Base-by-base conservation (phyloP, 2,329 filamentous ascomycete species). In the Penicillium sp. region DNA sequence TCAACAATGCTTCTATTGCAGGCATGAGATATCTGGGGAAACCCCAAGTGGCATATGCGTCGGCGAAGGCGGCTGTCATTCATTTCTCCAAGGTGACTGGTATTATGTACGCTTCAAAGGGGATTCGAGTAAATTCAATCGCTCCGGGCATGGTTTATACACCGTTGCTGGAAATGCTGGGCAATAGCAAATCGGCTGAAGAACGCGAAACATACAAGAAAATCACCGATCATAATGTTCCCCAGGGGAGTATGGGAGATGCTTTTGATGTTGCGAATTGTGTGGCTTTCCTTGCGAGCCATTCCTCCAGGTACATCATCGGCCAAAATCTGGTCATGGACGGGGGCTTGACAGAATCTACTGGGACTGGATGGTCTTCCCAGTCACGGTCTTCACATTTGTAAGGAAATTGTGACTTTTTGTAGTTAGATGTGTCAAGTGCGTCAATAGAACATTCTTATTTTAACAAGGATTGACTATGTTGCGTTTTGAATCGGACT, bases 301-400 rank as follows among this genome's bases (percentile, higher is more conserved):
- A 82, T 42, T 82, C 85, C 56, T 81, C 84, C 2, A 76, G 73
- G 31, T 87, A 87, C 64, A 80, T 87, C 3, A 87, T 83, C 1
- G 85, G 84, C 0, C 77, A 81, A 63, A 77, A 79, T 64, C 69
- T 83, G 59, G 74, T 83, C 10, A 74, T 81, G 3, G 79, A 81
- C 65, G 79, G 78, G 0, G 79, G 77, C 3, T 43, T 57, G 18
- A 52, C 37, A 18, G 51, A 50, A 1, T 57, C 54, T 16, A 56
- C 54, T 26, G 50, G 51, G 9, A 59, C 56, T 44, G 56, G 56
- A 19, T 40, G 37, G 37, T 40, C 21, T 40, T 24, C 37, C 11
- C 19, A 8, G 11, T 24, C 21, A 3, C 19, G 19, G 2, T 40
- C 19, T 9, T 40, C 37, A 13, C 37, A 14, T 40, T 24, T 40